These are phyloP conservation scores for Elsinoe fawcettii DNA, from an alignment of 2,329 filamentous ascomycete genomes.

Conservation along the genomic window DNA sequence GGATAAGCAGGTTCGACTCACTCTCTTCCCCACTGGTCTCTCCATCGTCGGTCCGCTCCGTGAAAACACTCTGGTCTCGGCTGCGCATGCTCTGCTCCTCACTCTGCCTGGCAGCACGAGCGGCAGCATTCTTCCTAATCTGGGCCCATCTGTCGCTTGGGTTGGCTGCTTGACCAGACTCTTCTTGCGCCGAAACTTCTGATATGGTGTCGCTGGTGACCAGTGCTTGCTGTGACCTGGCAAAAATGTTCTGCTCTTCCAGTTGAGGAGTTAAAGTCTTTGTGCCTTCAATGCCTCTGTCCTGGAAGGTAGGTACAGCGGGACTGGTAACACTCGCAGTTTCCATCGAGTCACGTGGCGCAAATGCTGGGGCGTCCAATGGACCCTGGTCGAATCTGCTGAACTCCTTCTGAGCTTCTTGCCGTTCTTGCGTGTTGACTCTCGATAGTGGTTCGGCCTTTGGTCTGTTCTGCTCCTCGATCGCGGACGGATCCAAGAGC, in stretches of 20 bases:
- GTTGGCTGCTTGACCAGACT: background rate
- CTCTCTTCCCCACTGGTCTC: conserved; percentile 95
- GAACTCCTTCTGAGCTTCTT: conserved; percentile 55
- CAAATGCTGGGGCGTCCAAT: conserved; percentile 80
- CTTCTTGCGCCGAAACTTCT: conserved; percentile 14
- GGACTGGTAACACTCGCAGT: conserved; percentile 10
- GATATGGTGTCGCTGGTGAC: conserved; percentile 12
- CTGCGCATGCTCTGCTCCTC: conserved; percentile 51
- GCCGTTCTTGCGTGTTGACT: conserved; percentile 42
- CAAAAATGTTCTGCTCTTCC: conserved; percentile 5
- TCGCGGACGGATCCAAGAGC: background rate
- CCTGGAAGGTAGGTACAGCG: conserved; percentile 8
- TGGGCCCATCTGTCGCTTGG: conserved; percentile 80
- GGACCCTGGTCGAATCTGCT: conserved; percentile 81
- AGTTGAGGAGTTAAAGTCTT: conserved; percentile 10
- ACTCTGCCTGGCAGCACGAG: conserved; percentile 60
- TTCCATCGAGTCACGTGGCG: conserved; percentile 42
- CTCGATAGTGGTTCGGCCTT: conserved; percentile 33
- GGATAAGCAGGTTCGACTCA: conserved; percentile 43
- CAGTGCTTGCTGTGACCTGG: conserved; percentile 12
- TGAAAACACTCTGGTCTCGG: conserved; percentile 44
- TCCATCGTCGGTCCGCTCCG: conserved; percentile 61
- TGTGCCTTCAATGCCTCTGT: conserved; percentile 10
- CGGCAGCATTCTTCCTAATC: conserved; percentile 88
- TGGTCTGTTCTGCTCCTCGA: background rate